phyloP scores from a whole-genome alignment of 352 stramenopile species.

The Globisporangium lucens region DNA sequence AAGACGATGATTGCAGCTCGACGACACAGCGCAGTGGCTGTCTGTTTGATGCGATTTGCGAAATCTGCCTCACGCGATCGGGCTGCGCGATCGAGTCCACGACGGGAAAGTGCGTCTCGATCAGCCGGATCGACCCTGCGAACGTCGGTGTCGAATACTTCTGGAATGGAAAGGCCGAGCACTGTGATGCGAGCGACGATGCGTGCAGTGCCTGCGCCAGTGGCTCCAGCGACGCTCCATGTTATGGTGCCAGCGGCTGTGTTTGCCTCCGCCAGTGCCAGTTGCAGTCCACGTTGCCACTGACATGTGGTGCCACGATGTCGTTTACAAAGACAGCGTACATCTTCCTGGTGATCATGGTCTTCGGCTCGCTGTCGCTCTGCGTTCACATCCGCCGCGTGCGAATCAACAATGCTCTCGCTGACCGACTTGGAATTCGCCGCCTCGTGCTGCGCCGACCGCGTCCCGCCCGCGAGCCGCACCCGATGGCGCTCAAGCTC shows the following conservation, averaged over 20 bases:
- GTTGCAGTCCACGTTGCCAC: conserved; percentile 6
- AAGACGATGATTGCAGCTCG: conserved; percentile 12
- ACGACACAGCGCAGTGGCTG: conserved; percentile 10
- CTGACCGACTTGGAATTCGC: not conserved
- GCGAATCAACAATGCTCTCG: not conserved
- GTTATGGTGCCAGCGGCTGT: conserved; percentile 21
- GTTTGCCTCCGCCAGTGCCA: conserved; percentile 29
- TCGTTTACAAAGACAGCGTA: conserved; percentile 13
- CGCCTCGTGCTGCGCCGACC: conserved; percentile 11
- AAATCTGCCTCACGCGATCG: conserved; percentile 11
- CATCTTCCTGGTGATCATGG: conserved; percentile 8
- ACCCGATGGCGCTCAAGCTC: conserved; percentile 27
- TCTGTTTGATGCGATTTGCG: conserved; percentile 14
- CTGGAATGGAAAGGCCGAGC: conserved; percentile 12
- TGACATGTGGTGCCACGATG: conserved; percentile 6
- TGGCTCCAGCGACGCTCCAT: conserved; percentile 15
- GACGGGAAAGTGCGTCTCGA: conserved; percentile 36
- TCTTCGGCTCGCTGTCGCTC: conserved; percentile 11
- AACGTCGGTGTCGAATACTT: conserved; percentile 25
- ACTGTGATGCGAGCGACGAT: conserved; percentile 27
- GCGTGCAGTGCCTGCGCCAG: conserved; percentile 22
- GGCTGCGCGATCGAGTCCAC: conserved; percentile 39
- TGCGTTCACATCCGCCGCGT: conserved; percentile 10
- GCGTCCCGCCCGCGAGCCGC: not conserved
- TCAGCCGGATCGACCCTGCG: conserved; percentile 14